Evolutionary conservation across 1,284 basidiomycete species (phyloP), one percentile per base, ranked within the genome.

Genomic region (Ganoderma leucocontextum): DNA sequence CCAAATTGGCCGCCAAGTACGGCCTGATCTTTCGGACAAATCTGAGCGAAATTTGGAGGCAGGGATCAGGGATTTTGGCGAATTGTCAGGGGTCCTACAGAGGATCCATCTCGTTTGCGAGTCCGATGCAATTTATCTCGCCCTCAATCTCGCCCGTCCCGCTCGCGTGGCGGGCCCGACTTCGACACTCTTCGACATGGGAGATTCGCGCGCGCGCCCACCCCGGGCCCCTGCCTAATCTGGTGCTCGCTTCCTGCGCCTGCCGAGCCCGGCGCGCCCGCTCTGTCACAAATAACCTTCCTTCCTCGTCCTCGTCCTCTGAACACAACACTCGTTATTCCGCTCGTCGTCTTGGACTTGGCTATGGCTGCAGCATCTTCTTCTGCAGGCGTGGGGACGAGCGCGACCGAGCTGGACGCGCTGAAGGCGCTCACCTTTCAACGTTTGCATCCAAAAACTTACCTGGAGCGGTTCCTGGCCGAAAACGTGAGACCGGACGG

Each of bases 401-500:
- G 39, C 22, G 52, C 70, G 22, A 65, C 72, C 35, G 75, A 74
- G 57, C 66, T 71, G 55, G 78, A 77, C 52, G 72, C 77, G 19
- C 81, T 88, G 52, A 88, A 89, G 76, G 91, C 91, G 0, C 85
- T 89, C 1, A 89, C 91, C 12, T 96, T 95, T 80, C 91, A 94
- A 77, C 89, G 94, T 5, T 84, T 97, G 0, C 94, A 96, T 76
- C 95, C 95, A 0, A 86, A 87, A 55, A 86, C 89, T 29, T 96
- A 96, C 78, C 87, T 96, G 59, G 89, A 94, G 75, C 86, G 92
- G 35, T 96, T 95, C 78, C 79, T 96, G 25, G 82, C 85, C 8
- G 89, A 95, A 75, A 84, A 87, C 1, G 84, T 92, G 60, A 80
- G 95, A 57, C 93, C 94, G 0, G 95, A 96, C 77, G 94, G 93